These are phyloP conservation scores for Pigoraptor vietnamica DNA, from an alignment of 78 protist genomes.

Conservation along the genomic window DNA sequence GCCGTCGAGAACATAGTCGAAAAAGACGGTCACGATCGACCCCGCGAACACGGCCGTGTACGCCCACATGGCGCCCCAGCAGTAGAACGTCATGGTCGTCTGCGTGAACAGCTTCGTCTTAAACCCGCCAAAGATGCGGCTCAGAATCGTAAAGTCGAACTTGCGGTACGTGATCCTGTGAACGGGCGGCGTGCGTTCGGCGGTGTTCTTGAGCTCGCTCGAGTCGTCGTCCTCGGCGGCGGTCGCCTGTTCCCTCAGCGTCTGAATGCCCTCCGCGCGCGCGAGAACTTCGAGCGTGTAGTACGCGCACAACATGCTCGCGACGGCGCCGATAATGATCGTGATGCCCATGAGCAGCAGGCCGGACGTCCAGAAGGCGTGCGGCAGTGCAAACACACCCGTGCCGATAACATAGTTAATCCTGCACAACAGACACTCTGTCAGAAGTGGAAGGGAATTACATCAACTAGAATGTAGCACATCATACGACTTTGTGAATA, in stretches of 20 bases:
- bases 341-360: not conserved
- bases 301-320: not conserved
- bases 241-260: not conserved
- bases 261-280: not conserved
- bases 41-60: not conserved
- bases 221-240: not conserved
- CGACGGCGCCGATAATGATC: not conserved
- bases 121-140: not conserved
- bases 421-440: not conserved
- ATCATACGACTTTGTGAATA: not conserved
- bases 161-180: not conserved
- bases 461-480: no score
- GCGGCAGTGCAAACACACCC: not conserved
- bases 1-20: not conserved
- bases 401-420: not conserved
- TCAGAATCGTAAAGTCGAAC: not conserved
- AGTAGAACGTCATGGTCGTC: not conserved
- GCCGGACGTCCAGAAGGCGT: not conserved
- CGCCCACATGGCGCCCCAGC: not conserved
- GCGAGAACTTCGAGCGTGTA: not conserved
- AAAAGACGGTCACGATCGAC: not conserved
- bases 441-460: not conserved
- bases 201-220: not conserved
- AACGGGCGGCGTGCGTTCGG: not conserved
- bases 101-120: not conserved